phyloP scores from a whole-genome alignment of 192 early-diverging fungal species.

The Backusella mclennaniae region DNA sequence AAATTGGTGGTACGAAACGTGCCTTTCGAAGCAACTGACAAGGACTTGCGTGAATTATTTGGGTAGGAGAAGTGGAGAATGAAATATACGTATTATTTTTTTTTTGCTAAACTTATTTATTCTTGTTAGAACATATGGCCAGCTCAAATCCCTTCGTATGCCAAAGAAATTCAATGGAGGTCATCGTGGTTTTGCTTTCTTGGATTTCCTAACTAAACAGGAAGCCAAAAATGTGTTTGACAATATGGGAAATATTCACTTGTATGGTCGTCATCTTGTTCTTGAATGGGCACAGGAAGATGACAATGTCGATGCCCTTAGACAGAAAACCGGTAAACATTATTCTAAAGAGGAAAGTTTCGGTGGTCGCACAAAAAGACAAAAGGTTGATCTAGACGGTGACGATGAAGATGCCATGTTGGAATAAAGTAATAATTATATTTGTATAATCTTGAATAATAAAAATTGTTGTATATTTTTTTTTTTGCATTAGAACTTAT shows the following conservation, averaged over 20 bases:
- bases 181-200: constrained; percentile 97
- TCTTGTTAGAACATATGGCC: constrained; percentile 76
- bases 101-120: neutral
- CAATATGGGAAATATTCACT: constrained; percentile 86
- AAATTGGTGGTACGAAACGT: constrained; percentile 85
- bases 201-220: constrained; percentile 95
- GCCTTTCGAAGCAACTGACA: constrained; percentile 96
- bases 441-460: constrained; percentile 6
- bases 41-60: constrained; percentile 85
- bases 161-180: constrained; percentile 92
- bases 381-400: constrained; percentile 62
- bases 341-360: constrained; percentile 67
- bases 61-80: constrained; percentile 47
- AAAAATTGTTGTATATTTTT: neutral
- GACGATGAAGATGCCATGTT: constrained; percentile 44
- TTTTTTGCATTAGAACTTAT: neutral
- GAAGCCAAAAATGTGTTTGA: constrained; percentile 91
- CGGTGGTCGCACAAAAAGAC: constrained; percentile 54
- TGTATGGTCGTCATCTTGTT: constrained; percentile 96
- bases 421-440: constrained; percentile 26
- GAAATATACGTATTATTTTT: neutral
- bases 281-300: constrained; percentile 93
- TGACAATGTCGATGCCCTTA: constrained; percentile 75
- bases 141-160: constrained; percentile 91
- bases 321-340: constrained; percentile 82